Conservation (phyloP, 2,329 filamentous ascomycete species). For the Ophiostoma sp. region DNA sequence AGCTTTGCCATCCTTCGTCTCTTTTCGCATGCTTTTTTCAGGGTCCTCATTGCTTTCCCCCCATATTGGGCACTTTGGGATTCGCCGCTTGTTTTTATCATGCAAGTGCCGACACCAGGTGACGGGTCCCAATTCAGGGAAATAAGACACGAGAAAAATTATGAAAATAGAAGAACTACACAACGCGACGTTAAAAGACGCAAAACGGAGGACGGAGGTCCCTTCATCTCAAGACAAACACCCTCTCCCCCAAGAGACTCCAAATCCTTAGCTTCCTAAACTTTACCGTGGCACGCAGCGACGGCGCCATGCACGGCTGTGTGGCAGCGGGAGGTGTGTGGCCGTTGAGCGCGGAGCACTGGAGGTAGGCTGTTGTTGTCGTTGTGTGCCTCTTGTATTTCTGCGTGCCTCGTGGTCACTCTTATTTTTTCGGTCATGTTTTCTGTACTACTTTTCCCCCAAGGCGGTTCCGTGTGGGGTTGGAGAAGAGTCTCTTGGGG, state of each 20-base stretch:
- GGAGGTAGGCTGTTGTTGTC: not conserved
- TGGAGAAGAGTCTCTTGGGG: not conserved
- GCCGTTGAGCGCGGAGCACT: not conserved
- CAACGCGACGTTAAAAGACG: not conserved
- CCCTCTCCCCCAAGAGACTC: not conserved
- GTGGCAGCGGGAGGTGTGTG: not conserved
- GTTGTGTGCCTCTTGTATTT: not conserved
- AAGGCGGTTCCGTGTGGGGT: not conserved
- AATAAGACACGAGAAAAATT: not conserved
- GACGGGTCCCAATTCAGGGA: not conserved
- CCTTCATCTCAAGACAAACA: not conserved
- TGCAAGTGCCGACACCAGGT: conserved; percentile 3
- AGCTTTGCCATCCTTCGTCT: not conserved
- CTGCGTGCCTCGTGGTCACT: not conserved
- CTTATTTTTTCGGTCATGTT: not conserved
- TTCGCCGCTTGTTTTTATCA: not conserved
- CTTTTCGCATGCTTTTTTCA: not conserved
- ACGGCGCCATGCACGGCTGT: conserved; percentile 7
- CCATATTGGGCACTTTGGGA: not conserved
- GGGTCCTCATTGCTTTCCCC: not conserved
- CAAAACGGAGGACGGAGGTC: not conserved
- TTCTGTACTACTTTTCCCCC: not conserved
- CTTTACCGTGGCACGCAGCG: conserved; percentile 12
- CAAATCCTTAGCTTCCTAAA: not conserved
- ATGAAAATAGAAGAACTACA: too few relatives aligned